Percentiles rank a stretch among this genome's conserved stretches.
Conservation (phyloP, 78 protist genomes). For the Dictyostelium intermedium region DNA sequence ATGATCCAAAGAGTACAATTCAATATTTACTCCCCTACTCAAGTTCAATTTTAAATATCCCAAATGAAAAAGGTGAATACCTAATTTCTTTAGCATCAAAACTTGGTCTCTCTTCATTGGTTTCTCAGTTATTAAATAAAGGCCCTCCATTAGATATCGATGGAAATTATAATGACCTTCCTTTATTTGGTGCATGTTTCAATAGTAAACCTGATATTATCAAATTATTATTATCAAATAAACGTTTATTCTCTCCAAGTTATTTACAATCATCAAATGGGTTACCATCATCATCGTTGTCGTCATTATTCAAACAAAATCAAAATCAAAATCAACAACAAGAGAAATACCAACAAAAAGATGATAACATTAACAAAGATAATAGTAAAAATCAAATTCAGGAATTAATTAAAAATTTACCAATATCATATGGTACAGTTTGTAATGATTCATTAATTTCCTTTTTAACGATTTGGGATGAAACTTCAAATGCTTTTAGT, state of each 20-base stretch:
- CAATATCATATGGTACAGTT: not conserved
- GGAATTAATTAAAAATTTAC: not conserved
- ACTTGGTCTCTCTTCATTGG: not conserved
- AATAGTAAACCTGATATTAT: not conserved
- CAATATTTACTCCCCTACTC: not conserved
- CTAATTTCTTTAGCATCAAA: not conserved
- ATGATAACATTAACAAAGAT: not conserved
- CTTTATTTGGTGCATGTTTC: not conserved
- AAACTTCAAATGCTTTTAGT: not conserved
- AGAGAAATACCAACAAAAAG: not conserved
- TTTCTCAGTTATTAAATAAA: not conserved
- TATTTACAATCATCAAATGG: not conserved
- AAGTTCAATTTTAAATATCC: not conserved
- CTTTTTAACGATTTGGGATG: not conserved
- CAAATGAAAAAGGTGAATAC: not conserved
- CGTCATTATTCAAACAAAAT: not conserved
- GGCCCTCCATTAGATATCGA: not conserved
- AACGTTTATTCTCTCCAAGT: slow-evolving; percentile 6
- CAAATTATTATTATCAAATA: not conserved
- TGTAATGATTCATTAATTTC: not conserved
- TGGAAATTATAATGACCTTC: slow-evolving; percentile 3
- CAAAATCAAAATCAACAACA: not conserved
- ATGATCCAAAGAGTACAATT: not conserved
- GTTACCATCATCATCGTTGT: too few species aligned
- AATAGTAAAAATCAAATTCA: not conserved